These are phyloP conservation scores for Fonsecaea pedrosoi DNA, from an alignment of 2,329 filamentous ascomycete genomes.

Conservation along the genomic window DNA sequence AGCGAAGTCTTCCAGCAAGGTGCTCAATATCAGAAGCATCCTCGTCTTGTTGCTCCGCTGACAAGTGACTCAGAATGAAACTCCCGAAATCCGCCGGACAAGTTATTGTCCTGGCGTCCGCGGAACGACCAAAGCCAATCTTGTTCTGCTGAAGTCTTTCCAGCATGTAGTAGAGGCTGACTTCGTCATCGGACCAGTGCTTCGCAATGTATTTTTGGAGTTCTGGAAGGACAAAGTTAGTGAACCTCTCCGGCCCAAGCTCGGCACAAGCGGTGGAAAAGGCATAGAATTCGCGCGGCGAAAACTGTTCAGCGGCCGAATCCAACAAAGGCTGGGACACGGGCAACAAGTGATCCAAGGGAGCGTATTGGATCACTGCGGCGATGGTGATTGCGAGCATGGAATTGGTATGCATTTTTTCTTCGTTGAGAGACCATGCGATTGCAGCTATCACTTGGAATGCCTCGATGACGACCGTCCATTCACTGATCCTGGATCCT, in stretches of 20 bases:
- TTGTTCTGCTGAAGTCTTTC: conserved; percentile 27
- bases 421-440: conserved; percentile 25
- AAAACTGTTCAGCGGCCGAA: conserved; percentile 67
- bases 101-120: conserved; percentile 2
- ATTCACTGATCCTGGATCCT: conserved; percentile 74
- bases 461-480: conserved; percentile 68
- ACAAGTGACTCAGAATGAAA: conserved; percentile 20
- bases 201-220: conserved; percentile 83
- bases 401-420: conserved; percentile 37
- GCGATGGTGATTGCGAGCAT: conserved; percentile 58
- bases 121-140: neutral
- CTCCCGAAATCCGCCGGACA: conserved; percentile 24
- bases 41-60: neutral
- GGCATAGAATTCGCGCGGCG: conserved; percentile 76
- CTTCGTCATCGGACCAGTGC: conserved; percentile 73
- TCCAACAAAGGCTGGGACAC: conserved; percentile 71
- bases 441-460: conserved; percentile 59
- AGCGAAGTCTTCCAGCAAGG: conserved; percentile 27
- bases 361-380: conserved; percentile 75
- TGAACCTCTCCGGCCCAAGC: conserved; percentile 75
- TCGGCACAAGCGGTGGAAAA: conserved; percentile 85
- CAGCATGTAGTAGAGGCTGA: conserved; percentile 52
- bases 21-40: conserved; percentile 10
- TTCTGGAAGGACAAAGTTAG: conserved; percentile 75
- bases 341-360: conserved; percentile 79